Evolutionary conservation across 1,284 basidiomycete species (phyloP).

Genomic region (Cryptococcus deneoformans): DNA sequence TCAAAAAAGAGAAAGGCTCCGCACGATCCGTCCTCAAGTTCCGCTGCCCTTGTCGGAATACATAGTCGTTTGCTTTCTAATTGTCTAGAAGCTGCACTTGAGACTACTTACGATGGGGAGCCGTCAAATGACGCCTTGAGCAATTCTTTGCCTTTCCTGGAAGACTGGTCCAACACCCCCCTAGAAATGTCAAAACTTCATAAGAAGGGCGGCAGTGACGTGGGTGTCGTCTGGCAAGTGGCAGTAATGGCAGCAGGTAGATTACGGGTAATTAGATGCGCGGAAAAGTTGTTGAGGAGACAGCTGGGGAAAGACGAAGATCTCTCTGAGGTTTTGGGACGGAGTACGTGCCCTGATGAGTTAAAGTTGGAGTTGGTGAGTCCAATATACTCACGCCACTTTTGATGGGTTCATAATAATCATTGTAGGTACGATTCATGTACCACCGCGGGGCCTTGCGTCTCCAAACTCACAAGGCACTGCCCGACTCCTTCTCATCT

Average conservation of each 20-base stretch:
- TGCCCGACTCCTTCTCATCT: neutral
- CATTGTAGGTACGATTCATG: slow-evolving; percentile 4
- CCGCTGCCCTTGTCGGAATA: slow-evolving; percentile 7
- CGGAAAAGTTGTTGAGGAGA: slow-evolving; percentile 2
- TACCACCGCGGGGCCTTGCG: slow-evolving; percentile 9
- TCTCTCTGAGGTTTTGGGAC: neutral
- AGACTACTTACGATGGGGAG: neutral
- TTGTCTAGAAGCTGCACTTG: slow-evolving; percentile 5
- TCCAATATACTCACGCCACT: no score
- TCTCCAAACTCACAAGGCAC: neutral
- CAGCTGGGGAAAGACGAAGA: neutral
- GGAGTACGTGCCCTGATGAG: neutral
- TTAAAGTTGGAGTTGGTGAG: neutral
- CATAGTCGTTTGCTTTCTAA: slow-evolving; percentile 4
- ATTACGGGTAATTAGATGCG: neutral
- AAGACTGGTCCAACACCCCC: neutral
- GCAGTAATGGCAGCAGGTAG: neutral
- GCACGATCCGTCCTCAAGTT: neutral
- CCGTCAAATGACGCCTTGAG: neutral
- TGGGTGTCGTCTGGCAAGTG: neutral
- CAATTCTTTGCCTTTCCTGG: neutral
- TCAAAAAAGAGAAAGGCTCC: slow-evolving; percentile 8
- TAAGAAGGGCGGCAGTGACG: neutral
- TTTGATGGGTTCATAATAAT: neutral
- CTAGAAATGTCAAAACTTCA: neutral